Percentiles rank a stretch among this genome's conserved stretches.
These are phyloP conservation scores for Metarhizium humberi DNA, from an alignment of 2,329 filamentous ascomycete genomes.

Conservation along the genomic window DNA sequence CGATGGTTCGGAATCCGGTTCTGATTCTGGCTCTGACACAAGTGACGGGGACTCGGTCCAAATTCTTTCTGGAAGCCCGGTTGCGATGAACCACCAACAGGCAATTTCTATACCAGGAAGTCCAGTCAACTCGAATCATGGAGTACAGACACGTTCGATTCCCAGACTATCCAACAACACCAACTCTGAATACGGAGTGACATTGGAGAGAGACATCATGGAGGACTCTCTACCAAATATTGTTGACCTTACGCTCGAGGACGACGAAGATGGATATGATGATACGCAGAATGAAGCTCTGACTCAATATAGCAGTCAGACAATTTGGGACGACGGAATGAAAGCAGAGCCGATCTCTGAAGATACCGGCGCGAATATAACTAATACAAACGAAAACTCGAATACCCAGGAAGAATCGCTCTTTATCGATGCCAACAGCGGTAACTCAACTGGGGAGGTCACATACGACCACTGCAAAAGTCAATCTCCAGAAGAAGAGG, in stretches of 20 bases:
- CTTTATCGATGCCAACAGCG: background rate
- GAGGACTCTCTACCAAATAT: background rate
- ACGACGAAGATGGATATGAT: background rate
- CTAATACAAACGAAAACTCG: background rate
- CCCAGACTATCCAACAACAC: background rate
- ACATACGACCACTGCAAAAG: background rate
- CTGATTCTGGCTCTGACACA: background rate
- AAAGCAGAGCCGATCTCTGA: background rate
- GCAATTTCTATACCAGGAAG: background rate
- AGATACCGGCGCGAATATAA: background rate
- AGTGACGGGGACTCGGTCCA: background rate
- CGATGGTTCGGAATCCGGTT: background rate
- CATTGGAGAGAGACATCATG: background rate
- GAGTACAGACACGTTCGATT: background rate
- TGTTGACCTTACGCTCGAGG: background rate
- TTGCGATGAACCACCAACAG: background rate
- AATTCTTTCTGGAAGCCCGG: background rate
- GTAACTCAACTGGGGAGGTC: background rate
- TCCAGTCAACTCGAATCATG: background rate
- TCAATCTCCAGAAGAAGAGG: background rate
- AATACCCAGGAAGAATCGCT: background rate
- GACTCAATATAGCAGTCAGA: background rate
- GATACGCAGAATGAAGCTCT: background rate
- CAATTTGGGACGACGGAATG: background rate
- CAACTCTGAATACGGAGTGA: background rate